Percentiles rank a stretch among this genome's conserved stretches.
Conservation (phyloP, 345 rosid species). For the Hibiscus trionum region DNA sequence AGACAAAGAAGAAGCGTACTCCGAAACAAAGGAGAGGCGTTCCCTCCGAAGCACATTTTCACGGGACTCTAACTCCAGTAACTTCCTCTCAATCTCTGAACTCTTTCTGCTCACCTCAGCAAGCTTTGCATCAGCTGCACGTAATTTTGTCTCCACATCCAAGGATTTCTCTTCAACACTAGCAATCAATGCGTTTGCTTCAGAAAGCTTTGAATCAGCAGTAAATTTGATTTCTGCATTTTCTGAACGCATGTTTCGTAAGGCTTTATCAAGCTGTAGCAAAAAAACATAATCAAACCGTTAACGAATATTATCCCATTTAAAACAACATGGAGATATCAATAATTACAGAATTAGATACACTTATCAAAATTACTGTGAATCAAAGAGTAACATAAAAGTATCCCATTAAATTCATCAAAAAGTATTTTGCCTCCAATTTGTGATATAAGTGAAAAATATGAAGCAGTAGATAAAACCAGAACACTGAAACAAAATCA, state of each 20-base stretch:
- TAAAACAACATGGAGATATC: background rate
- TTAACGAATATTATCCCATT: background rate
- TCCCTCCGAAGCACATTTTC: slow-evolving; percentile 64
- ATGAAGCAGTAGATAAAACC: background rate
- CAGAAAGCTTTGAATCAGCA: slow-evolving; percentile 82
- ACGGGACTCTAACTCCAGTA: slow-evolving; percentile 62
- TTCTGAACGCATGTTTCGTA: slow-evolving; percentile 80
- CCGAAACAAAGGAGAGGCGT: slow-evolving; percentile 61
- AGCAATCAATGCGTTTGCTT: slow-evolving; percentile 49
- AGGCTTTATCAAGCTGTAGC: slow-evolving; percentile 73
- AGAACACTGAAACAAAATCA: background rate
- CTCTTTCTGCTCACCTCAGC: slow-evolving; percentile 90
- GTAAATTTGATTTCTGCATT: slow-evolving; percentile 85
- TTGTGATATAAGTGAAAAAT: background rate
- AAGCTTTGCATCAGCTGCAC: slow-evolving; percentile 79
- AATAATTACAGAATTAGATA: background rate
- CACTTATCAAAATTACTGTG: background rate
- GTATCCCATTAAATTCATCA: background rate
- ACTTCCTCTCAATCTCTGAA: slow-evolving; percentile 73
- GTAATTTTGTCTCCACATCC: slow-evolving; percentile 74
- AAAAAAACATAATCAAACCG: slow-evolving; percentile 10
- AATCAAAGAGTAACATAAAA: background rate
- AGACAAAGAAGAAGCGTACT: slow-evolving; percentile 36
- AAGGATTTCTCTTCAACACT: slow-evolving; percentile 80
- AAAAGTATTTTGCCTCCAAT: background rate